Evolutionary conservation across 768 basidiomycete species (phyloP).

Genomic region (Lyophyllum semitale): DNA sequence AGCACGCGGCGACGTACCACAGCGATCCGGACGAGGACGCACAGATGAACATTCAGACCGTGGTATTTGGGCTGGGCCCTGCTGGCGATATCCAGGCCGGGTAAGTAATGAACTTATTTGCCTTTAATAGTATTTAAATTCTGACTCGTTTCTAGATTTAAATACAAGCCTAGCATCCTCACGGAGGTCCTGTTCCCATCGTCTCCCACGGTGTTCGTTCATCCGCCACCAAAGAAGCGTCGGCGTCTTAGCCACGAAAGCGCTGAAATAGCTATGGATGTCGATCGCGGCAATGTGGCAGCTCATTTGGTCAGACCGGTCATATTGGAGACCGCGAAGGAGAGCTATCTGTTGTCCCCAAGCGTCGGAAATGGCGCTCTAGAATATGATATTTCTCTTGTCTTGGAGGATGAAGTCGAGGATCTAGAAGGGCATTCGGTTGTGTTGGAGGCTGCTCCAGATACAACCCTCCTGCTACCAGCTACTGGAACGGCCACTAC

Average conservation of each 20-base stretch:
- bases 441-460: neutral
- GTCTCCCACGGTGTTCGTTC: slow-evolving; percentile 14
- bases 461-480: neutral
- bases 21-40: slow-evolving; percentile 39
- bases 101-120: slow-evolving; percentile 31
- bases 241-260: slow-evolving; percentile 20
- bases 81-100: slow-evolving; percentile 42
- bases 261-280: slow-evolving; percentile 15
- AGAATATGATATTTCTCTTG: slow-evolving; percentile 38
- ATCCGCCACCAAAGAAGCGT: slow-evolving; percentile 36
- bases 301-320: slow-evolving; percentile 18
- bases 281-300: slow-evolving; percentile 9
- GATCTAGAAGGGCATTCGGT: slow-evolving; percentile 8
- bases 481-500: neutral
- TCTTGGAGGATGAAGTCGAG: slow-evolving; percentile 29
- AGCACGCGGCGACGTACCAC: slow-evolving; percentile 24
- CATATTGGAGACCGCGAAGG: slow-evolving; percentile 42
- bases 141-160: slow-evolving; percentile 40
- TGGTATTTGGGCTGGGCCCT: slow-evolving; percentile 47
- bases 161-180: slow-evolving; percentile 49
- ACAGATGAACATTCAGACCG: slow-evolving; percentile 47
- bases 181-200: slow-evolving; percentile 46
- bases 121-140: neutral
- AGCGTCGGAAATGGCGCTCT: slow-evolving; percentile 19
- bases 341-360: slow-evolving; percentile 40